Conservation (phyloP, 2,329 filamentous ascomycete species). For the Elsinoe necatrix region DNA sequence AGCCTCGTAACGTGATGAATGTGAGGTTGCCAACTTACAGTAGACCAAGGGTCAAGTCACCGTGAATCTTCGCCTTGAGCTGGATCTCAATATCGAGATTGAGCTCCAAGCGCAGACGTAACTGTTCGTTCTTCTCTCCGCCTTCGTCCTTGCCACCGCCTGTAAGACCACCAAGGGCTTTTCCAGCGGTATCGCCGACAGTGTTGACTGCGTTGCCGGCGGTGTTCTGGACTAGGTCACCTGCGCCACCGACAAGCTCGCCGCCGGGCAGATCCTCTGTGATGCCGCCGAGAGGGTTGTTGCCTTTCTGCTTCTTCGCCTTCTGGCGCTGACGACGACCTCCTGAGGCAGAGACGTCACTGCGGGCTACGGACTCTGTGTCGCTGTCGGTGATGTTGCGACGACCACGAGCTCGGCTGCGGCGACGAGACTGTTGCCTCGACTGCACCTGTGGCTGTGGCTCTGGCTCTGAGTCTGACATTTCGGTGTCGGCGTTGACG, state of each 20-base stretch:
- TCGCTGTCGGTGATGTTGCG: conserved; percentile 37
- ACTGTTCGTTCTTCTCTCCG: conserved; percentile 40
- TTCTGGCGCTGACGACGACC: conserved; percentile 50
- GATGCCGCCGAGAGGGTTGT: conserved; percentile 47
- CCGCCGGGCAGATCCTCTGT: conserved; percentile 47
- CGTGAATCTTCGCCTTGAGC: conserved; percentile 57
- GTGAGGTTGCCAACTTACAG: conserved; percentile 33
- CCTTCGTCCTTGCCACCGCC: conserved; percentile 31
- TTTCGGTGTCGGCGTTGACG: conserved; percentile 35
- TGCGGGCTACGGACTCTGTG: conserved; percentile 46
- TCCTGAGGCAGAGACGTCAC: conserved; percentile 45
- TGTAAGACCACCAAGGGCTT: conserved; percentile 42
- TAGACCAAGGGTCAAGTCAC: conserved; percentile 52
- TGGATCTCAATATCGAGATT: conserved; percentile 57
- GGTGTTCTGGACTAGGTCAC: conserved; percentile 50
- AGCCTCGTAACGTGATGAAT: not conserved
- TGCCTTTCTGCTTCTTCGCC: conserved; percentile 40
- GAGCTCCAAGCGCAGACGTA: conserved; percentile 50
- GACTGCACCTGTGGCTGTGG: conserved; percentile 27
- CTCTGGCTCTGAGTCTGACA: conserved; percentile 33
- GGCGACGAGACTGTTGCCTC: conserved; percentile 39
- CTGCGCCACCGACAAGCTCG: conserved; percentile 44
- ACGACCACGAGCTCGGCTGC: conserved; percentile 43
- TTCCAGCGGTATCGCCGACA: conserved; percentile 37
- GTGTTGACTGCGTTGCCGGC: conserved; percentile 39